A percentile compares a stretch with the other conserved stretches of the same genome.
Evolutionary conservation across 305 asterid genomes (phyloP).

Genomic region (Lippia alba): DNA sequence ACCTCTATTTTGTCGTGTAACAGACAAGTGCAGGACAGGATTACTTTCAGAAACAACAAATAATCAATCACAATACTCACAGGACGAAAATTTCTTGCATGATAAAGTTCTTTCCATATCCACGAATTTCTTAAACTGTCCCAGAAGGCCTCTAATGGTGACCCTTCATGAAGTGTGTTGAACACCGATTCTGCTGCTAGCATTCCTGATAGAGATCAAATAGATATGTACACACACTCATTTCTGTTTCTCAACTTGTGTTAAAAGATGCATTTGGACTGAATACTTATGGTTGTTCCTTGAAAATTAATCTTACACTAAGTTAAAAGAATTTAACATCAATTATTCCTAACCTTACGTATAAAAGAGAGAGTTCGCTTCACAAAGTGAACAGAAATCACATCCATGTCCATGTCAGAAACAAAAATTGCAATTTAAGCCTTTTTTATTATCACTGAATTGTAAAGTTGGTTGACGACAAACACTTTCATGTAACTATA

Average conservation of each 20-base stretch:
- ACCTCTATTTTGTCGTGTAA: neutral
- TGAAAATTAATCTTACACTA: slow-evolving; percentile 23
- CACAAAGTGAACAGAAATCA: too few relatives aligned
- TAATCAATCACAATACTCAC: slow-evolving; percentile 52
- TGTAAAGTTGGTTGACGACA: neutral
- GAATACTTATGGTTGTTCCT: neutral
- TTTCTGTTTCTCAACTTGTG: slow-evolving; percentile 2
- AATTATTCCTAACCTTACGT: too few relatives aligned
- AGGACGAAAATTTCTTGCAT: slow-evolving; percentile 94
- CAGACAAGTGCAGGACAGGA: neutral
- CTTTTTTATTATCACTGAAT: neutral
- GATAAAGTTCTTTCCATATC: slow-evolving; percentile 91
- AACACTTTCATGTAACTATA: neutral
- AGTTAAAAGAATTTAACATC: neutral
- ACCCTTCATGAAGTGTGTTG: slow-evolving; percentile 58
- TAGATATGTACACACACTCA: slow-evolving; percentile 5
- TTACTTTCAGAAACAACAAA: neutral
- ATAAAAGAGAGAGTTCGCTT: too few relatives aligned
- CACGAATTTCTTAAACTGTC: slow-evolving; percentile 80
- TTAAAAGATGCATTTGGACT: slow-evolving; percentile 7
- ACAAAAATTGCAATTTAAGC: too few relatives aligned
- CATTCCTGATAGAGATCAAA: slow-evolving; percentile 64
- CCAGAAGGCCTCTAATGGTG: slow-evolving; percentile 76
- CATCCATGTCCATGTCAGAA: too few relatives aligned
- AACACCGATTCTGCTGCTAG: slow-evolving; percentile 94